Percentiles rank a stretch among this genome's conserved stretches.
phyloP scores from a whole-genome alignment of 257 asterid species.

The Ballota nigra region DNA sequence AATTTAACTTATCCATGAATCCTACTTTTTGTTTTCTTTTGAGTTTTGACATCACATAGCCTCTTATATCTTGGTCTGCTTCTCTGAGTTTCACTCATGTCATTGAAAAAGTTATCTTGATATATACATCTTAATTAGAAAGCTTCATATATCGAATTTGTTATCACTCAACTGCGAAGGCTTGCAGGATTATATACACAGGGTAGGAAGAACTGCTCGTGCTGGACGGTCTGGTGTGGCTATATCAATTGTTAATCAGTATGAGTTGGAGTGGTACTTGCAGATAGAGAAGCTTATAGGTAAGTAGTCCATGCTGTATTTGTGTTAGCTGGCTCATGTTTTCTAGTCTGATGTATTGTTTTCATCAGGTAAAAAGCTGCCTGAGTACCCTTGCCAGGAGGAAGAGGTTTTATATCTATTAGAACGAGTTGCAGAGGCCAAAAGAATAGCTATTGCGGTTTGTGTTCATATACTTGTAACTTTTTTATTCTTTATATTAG shows the following conservation, averaged over 20 bases:
- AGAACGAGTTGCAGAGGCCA: slow-evolving; percentile 81
- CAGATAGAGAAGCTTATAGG: slow-evolving; percentile 87
- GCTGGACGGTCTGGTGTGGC: slow-evolving; percentile 97
- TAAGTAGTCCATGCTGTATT: slow-evolving; percentile 23
- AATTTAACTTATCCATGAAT: too few relatives aligned
- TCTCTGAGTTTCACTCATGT: neutral
- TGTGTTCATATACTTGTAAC: neutral
- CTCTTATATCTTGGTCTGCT: neutral
- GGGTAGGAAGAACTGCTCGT: slow-evolving; percentile 99
- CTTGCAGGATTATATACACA: slow-evolving; percentile 85
- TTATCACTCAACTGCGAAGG: slow-evolving; percentile 4
- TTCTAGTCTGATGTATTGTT: slow-evolving; percentile 8
- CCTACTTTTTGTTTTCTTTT: neutral
- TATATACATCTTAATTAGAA: neutral
- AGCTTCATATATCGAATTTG: slow-evolving; percentile 2
- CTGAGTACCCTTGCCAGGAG: slow-evolving; percentile 62
- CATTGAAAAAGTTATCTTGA: neutral
- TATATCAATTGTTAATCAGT: slow-evolving; percentile 76
- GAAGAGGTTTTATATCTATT: slow-evolving; percentile 70
- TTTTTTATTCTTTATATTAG: neutral
- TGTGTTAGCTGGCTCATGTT: neutral
- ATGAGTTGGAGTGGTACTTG: slow-evolving; percentile 82
- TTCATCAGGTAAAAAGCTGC: slow-evolving; percentile 67
- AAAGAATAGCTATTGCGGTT: slow-evolving; percentile 77
- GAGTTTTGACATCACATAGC: neutral